Evolutionary conservation across 2,329 filamentous ascomycete genomes (phyloP).

Genomic region (Pseudopithomyces chartarum): DNA sequence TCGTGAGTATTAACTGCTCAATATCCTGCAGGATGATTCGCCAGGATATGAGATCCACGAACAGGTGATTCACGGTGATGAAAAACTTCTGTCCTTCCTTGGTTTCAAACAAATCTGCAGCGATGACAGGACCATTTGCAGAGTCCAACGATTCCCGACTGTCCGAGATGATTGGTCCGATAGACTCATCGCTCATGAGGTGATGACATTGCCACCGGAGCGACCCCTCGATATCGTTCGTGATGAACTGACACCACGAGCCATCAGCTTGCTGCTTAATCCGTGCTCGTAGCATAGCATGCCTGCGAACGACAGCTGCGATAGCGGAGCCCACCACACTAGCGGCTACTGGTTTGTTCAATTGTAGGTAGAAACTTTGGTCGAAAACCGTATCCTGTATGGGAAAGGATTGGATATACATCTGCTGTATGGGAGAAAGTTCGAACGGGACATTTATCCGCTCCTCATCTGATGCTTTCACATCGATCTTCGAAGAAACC

Average conservation of each 20-base stretch:
- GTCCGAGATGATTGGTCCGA: slow-evolving; percentile 16
- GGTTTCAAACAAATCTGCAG: slow-evolving; percentile 48
- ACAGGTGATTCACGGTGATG: slow-evolving; percentile 44
- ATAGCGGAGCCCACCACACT: slow-evolving; percentile 34
- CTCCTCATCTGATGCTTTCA: background rate
- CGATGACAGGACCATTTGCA: slow-evolving; percentile 44
- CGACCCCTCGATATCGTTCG: too few species aligned
- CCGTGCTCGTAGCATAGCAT: slow-evolving; percentile 49
- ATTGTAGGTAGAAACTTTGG: slow-evolving; percentile 11
- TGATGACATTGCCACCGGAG: too few species aligned
- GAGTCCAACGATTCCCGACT: slow-evolving; percentile 40
- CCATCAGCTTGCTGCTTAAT: slow-evolving; percentile 27
- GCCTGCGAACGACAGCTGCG: slow-evolving; percentile 35
- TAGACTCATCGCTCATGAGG: background rate
- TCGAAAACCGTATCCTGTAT: slow-evolving; percentile 36
- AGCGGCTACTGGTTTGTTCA: slow-evolving; percentile 28
- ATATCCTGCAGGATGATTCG: slow-evolving; percentile 44
- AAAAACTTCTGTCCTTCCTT: slow-evolving; percentile 38
- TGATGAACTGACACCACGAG: slow-evolving; percentile 19
- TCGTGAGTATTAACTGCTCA: slow-evolving; percentile 35
- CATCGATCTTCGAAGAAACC: too few species aligned
- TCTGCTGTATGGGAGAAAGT: slow-evolving; percentile 35
- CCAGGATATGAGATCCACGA: slow-evolving; percentile 47
- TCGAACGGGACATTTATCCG: slow-evolving; percentile 20
- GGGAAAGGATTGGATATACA: slow-evolving; percentile 33